These are phyloP conservation scores for Debaryomyces maramus DNA, from an alignment of 805 yeast species.

Conservation along the genomic window DNA sequence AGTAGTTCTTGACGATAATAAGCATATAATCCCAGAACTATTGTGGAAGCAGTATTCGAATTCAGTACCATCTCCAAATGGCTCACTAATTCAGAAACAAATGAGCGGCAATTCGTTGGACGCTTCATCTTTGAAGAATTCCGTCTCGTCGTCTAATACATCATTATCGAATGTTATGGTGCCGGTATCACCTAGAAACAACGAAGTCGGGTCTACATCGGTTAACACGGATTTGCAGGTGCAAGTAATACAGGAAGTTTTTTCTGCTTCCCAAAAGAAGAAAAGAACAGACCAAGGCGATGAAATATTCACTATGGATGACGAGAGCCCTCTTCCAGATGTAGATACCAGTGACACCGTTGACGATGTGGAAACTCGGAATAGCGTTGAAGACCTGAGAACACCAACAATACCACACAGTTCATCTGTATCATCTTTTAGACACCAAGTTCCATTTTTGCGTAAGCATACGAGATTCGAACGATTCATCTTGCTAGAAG, in stretches of 20 bases:
- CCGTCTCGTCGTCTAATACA: conserved; percentile 3
- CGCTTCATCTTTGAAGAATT: background rate
- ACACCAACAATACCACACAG: background rate
- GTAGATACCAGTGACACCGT: conserved; percentile 10
- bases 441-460: conserved; percentile 17
- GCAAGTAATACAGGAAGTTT: conserved; percentile 39
- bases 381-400: background rate
- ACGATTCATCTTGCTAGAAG: conserved; percentile 85
- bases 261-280: conserved; percentile 22
- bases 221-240: conserved; percentile 40
- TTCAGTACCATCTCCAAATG: conserved; percentile 19
- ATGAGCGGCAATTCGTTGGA: background rate
- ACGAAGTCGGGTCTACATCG: conserved; percentile 30
- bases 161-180: background rate
- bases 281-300: conserved; percentile 18
- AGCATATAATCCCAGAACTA: conserved; percentile 85
- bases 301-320: conserved; percentile 48
- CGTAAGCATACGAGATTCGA: conserved; percentile 60
- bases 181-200: background rate
- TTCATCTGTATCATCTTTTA: conserved; percentile 8
- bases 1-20: conserved; percentile 88
- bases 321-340: conserved; percentile 12
- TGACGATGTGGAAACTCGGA: conserved; percentile 3
- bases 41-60: conserved; percentile 62
- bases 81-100: conserved; percentile 4